phyloP scores from a whole-genome alignment of 495 filamentous ascomycete species.

The Bombardia bombarda region DNA sequence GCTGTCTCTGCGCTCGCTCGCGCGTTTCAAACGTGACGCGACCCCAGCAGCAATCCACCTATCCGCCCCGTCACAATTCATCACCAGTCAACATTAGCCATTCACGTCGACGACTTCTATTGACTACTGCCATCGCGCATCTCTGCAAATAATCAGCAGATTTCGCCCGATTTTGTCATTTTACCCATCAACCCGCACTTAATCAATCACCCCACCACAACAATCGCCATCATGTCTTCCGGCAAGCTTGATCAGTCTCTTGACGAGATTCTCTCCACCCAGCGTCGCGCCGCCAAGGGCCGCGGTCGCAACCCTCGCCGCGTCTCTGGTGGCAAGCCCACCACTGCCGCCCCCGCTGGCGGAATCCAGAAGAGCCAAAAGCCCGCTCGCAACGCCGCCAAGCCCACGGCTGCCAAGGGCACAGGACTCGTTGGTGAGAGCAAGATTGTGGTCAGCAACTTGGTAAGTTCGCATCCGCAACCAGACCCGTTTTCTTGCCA shows the following conservation, averaged over 20 bases:
- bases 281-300: slow-evolving; percentile 47
- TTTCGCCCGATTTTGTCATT: slow-evolving; percentile 4
- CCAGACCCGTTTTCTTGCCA: background rate
- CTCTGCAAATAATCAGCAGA: background rate
- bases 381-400: slow-evolving; percentile 49
- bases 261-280: slow-evolving; percentile 85
- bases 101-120: background rate
- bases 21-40: slow-evolving; percentile 9
- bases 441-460: slow-evolving; percentile 96
- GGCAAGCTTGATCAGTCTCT: slow-evolving; percentile 91
- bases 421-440: slow-evolving; percentile 60
- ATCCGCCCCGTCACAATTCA: background rate
- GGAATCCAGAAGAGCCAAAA: slow-evolving; percentile 79
- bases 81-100: background rate
- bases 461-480: slow-evolving; percentile 57
- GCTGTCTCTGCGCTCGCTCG: background rate
- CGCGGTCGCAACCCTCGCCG: slow-evolving; percentile 44
- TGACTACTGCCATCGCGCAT: no score
- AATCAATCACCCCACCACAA: slow-evolving; percentile 5
- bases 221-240: slow-evolving; percentile 63
- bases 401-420: slow-evolving; percentile 52
- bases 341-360: slow-evolving; percentile 61
- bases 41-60: background rate
- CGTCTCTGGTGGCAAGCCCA: slow-evolving; percentile 40
- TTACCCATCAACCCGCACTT: background rate